These are phyloP conservation scores for Syncephalastrum monosporum DNA, from an alignment of 371 early-diverging fungal genomes.

Conservation along the genomic window DNA sequence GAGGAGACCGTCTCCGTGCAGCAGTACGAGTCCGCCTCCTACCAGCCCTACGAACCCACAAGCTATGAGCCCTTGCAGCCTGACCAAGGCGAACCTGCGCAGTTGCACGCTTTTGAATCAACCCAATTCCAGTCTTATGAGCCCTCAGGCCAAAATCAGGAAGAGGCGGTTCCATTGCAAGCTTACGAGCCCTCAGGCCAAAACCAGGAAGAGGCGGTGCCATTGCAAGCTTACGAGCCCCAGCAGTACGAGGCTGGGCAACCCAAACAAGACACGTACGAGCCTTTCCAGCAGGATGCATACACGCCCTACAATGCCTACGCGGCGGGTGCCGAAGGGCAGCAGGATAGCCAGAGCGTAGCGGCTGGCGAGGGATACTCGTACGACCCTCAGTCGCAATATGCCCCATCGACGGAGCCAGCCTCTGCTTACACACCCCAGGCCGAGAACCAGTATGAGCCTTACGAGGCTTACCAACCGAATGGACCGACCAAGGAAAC, in stretches of 20 bases:
- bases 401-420: neutral
- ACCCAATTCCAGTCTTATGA: constrained; percentile 1
- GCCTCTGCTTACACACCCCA: constrained; percentile 5
- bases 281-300: neutral
- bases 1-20: neutral
- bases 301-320: constrained; percentile 3
- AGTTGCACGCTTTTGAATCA: neutral
- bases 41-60: constrained; percentile 4
- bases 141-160: constrained; percentile 1
- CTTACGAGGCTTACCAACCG: constrained; percentile 9
- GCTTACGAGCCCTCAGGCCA: constrained; percentile 4
- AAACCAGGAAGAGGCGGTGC: neutral
- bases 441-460: constrained; percentile 1
- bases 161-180: neutral
- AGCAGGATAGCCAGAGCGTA: neutral
- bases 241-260: neutral
- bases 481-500: constrained; percentile 11
- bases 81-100: neutral
- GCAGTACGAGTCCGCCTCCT: neutral
- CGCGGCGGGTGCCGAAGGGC: neutral
- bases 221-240: neutral
- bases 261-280: no score
- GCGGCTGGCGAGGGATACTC: neutral
- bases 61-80: neutral
- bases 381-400: constrained; percentile 2